phyloP scores from a whole-genome alignment of 1,284 basidiomycete species.

The Cutaneotrichosporon sp. region DNA sequence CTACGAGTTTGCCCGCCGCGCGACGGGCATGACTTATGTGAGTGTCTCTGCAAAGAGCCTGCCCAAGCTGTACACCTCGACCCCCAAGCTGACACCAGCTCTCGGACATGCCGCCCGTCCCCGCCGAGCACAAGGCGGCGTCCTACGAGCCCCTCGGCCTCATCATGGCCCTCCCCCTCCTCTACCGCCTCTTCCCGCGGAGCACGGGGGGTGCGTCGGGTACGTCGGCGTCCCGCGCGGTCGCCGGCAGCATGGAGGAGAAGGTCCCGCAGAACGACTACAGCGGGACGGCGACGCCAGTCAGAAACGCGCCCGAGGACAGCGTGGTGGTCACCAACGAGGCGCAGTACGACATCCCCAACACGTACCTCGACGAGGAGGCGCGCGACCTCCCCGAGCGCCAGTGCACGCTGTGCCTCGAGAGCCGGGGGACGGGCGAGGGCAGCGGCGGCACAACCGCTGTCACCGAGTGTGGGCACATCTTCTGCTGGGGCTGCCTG shows the following conservation, averaged over 20 bases:
- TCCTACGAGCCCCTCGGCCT: conserved; percentile 84
- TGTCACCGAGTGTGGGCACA: conserved; percentile 89
- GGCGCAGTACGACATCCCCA: conserved; percentile 34
- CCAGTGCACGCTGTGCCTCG: conserved; percentile 82
- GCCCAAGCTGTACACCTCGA: background rate
- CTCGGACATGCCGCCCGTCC: conserved; percentile 63
- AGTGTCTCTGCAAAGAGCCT: conserved; percentile 40
- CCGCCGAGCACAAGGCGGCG: conserved; percentile 69
- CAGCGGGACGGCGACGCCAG: background rate
- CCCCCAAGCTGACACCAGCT: conserved; percentile 57
- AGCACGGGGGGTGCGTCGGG: background rate
- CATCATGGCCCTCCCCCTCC: conserved; percentile 68
- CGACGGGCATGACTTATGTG: conserved; percentile 73
- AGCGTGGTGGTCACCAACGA: conserved; percentile 58
- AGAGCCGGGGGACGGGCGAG: conserved; percentile 68
- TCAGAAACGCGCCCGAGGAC: conserved; percentile 20
- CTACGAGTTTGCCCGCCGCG: conserved; percentile 71
- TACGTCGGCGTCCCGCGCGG: background rate
- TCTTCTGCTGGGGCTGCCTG: conserved; percentile 95
- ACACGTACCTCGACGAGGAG: conserved; percentile 44
- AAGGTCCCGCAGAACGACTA: conserved; percentile 6
- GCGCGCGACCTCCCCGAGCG: conserved; percentile 61
- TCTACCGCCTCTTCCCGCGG: conserved; percentile 59
- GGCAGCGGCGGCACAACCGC: conserved; percentile 58
- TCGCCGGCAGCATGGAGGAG: conserved; percentile 5